A percentile compares a stretch with the other conserved stretches of the same genome.
Conservation (phyloP, 352 stramenopile species). For the Globisporangium iwayamae region DNA sequence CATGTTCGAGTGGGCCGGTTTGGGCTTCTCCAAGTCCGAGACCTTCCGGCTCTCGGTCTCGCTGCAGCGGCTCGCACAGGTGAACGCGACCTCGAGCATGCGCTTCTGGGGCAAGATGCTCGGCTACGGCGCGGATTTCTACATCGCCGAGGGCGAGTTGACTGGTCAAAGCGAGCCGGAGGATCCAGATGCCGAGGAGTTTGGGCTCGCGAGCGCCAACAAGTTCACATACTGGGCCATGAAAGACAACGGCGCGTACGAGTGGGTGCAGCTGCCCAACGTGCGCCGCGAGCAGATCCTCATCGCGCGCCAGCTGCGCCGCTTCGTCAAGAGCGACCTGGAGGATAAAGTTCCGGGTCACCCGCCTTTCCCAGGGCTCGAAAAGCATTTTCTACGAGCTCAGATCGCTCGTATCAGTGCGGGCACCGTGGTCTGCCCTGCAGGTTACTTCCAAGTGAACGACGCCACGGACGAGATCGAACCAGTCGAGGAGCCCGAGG, state of each 20-base stretch:
- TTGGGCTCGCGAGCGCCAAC: slow-evolving; percentile 62
- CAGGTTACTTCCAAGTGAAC: slow-evolving; percentile 79
- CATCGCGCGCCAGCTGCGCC: slow-evolving; percentile 64
- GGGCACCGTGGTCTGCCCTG: slow-evolving; percentile 74
- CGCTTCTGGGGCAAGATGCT: slow-evolving; percentile 89
- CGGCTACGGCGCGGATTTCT: slow-evolving; percentile 71
- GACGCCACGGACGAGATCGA: slow-evolving; percentile 61
- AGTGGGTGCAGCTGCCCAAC: slow-evolving; percentile 81
- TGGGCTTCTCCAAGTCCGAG: slow-evolving; percentile 70
- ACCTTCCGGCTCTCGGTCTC: slow-evolving; percentile 71
- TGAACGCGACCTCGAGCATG: slow-evolving; percentile 59
- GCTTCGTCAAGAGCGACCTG: slow-evolving; percentile 81
- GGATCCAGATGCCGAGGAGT: slow-evolving; percentile 64
- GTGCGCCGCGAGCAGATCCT: slow-evolving; percentile 79
- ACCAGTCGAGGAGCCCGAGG: slow-evolving; percentile 61
- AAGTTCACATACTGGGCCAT: slow-evolving; percentile 91
- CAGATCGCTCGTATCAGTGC: slow-evolving; percentile 89
- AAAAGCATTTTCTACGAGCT: slow-evolving; percentile 85
- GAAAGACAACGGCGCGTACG: slow-evolving; percentile 72
- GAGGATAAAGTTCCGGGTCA: slow-evolving; percentile 75
- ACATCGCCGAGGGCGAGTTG: slow-evolving; percentile 80
- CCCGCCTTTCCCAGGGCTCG: slow-evolving; percentile 84
- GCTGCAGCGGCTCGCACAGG: slow-evolving; percentile 54
- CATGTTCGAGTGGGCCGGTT: slow-evolving; percentile 78
- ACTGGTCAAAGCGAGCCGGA: slow-evolving; percentile 42